A percentile compares a stretch with the other conserved stretches of the same genome.
Evolutionary conservation across 164 flowering plant species (phyloP).

Genomic region (Macadamia integrifolia): DNA sequence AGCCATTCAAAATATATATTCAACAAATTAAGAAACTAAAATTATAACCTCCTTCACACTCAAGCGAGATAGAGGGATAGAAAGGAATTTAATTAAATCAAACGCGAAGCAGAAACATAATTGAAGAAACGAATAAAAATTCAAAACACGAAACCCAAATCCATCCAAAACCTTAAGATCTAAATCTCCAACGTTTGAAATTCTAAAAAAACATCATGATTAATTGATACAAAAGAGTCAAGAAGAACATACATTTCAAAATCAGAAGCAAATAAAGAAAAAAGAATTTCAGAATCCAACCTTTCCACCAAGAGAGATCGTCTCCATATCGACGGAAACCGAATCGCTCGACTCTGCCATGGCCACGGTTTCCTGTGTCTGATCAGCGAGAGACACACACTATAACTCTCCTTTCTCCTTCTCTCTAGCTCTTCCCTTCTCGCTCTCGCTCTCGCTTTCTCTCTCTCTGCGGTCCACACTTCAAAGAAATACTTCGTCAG

Average conservation of each 20-base stretch:
- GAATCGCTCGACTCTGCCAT: constrained; percentile 60
- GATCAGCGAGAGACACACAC: neutral
- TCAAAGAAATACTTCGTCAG: constrained; percentile 2
- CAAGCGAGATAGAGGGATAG: too few species aligned
- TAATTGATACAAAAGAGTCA: neutral
- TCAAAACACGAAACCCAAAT: too few species aligned
- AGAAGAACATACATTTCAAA: constrained; percentile 1
- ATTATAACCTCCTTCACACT: too few species aligned
- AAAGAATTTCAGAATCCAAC: constrained; percentile 21
- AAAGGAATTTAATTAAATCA: neutral
- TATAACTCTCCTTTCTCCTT: constrained; percentile 8
- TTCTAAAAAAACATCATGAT: too few species aligned
- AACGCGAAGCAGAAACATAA: neutral
- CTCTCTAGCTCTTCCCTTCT: constrained; percentile 13
- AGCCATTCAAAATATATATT: neutral
- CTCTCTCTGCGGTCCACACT: constrained; percentile 2
- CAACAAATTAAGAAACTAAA: neutral
- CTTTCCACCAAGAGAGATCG: constrained; percentile 77
- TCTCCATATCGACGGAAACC: constrained; percentile 65
- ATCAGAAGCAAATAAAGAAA: neutral
- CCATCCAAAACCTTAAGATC: neutral
- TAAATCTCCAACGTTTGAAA: neutral
- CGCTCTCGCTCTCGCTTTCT: neutral
- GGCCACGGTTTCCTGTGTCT: constrained; percentile 27
- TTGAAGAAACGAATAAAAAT: neutral